Evolutionary conservation across 768 basidiomycete genomes (phyloP).

Genomic region (Suillus discolor): DNA sequence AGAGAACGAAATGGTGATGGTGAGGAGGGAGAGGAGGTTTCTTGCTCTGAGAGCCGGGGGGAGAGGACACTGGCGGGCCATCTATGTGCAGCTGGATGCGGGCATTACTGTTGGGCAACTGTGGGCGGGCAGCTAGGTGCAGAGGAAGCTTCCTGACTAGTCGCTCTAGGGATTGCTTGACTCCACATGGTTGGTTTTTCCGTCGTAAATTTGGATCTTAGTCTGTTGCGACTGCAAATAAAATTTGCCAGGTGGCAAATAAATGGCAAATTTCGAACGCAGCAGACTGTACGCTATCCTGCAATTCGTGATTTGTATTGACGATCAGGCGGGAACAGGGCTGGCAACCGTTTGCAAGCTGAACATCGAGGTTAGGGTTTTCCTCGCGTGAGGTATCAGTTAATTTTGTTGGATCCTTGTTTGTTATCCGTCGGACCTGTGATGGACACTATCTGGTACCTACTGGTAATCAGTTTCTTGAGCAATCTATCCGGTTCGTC

Average conservation of each 20-base stretch:
- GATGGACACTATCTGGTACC: too few species aligned
- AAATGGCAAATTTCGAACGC: background rate
- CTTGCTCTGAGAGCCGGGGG: slow-evolving; percentile 4
- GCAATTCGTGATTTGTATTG: background rate
- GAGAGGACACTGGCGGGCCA: slow-evolving; percentile 45
- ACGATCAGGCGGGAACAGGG: too few species aligned
- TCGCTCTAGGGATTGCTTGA: background rate
- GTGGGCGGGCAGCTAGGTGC: slow-evolving; percentile 10
- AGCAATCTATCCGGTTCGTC: too few species aligned
- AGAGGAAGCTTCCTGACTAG: slow-evolving; percentile 4
- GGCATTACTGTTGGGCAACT: slow-evolving; percentile 79
- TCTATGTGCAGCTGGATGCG: slow-evolving; percentile 79
- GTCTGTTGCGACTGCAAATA: background rate
- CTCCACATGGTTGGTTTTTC: background rate
- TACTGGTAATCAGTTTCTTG: too few species aligned
- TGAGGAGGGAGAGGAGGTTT: slow-evolving; percentile 16
- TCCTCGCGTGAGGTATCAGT: too few species aligned
- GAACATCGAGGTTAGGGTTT: too few species aligned
- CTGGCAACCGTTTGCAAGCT: too few species aligned
- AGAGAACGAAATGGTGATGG: slow-evolving; percentile 20
- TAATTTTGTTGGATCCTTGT: too few species aligned
- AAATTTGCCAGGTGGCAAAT: background rate
- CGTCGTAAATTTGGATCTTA: too few species aligned
- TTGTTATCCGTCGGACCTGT: too few species aligned
- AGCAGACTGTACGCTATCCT: background rate